A percentile compares a stretch with the other conserved stretches of the same genome.
Conservation (phyloP, 495 filamentous ascomycete species). For the Xylaria palmicola region DNA sequence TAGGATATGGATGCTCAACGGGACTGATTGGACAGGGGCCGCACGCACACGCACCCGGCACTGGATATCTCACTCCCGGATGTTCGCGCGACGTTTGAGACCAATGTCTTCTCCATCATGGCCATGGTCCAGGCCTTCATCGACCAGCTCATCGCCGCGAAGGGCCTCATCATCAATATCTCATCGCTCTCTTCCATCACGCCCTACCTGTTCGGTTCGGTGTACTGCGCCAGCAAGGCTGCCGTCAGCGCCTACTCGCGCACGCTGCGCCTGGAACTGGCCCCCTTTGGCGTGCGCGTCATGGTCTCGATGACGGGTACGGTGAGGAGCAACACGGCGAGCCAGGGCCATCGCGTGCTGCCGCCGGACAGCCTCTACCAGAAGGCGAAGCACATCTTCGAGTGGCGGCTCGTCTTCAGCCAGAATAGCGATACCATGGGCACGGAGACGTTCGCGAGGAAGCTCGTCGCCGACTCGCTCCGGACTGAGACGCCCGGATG, state of each 20-base stretch:
- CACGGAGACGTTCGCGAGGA: conserved; percentile 38
- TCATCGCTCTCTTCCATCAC: conserved; percentile 49
- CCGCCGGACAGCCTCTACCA: conserved; percentile 43
- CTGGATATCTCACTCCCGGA: conserved; percentile 52
- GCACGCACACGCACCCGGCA: conserved; percentile 49
- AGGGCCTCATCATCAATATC: conserved; percentile 57
- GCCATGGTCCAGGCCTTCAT: conserved; percentile 55
- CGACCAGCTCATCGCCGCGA: conserved; percentile 50
- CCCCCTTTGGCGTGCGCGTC: conserved; percentile 54
- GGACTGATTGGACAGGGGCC: conserved; percentile 41
- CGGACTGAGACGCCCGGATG: conserved; percentile 32
- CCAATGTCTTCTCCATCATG: conserved; percentile 62
- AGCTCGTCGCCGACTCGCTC: conserved; percentile 39
- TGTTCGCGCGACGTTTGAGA: conserved; percentile 57
- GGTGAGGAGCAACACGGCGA: conserved; percentile 46
- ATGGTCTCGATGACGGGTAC: conserved; percentile 52
- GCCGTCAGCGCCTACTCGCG: conserved; percentile 51
- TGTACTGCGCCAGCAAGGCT: conserved; percentile 56
- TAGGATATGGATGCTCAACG: neutral
- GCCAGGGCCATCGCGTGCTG: conserved; percentile 35
- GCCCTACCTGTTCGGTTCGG: conserved; percentile 46
- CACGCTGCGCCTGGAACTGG: conserved; percentile 53
- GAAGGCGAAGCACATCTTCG: conserved; percentile 39
- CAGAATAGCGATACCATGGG: conserved; percentile 43
- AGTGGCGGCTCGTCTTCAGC: conserved; percentile 44